A percentile compares a stretch with the other conserved stretches of the same genome.
These are phyloP conservation scores for Arabidopsis lyrata DNA, from an alignment of 441 rosid species.

Conservation along the genomic window DNA sequence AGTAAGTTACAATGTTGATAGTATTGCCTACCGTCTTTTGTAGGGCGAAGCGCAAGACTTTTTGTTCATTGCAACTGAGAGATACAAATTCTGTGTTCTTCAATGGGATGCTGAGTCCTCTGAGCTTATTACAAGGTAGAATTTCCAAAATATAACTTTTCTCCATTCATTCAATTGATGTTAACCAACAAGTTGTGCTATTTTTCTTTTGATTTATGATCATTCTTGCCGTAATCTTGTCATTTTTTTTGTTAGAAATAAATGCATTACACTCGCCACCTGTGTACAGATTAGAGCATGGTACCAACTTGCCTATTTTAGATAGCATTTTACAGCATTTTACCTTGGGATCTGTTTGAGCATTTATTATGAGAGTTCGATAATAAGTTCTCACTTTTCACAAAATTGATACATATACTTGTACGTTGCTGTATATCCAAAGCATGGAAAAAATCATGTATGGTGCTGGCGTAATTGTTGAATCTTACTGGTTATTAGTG, in stretches of 20 bases:
- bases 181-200: slow-evolving; percentile 17
- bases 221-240: slow-evolving; percentile 3
- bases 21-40: slow-evolving; percentile 14
- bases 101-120: slow-evolving; percentile 94
- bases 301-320: background rate
- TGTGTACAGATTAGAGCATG: background rate
- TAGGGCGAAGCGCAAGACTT: slow-evolving; percentile 97
- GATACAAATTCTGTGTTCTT: slow-evolving; percentile 96
- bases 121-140: slow-evolving; percentile 89
- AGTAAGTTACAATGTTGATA: slow-evolving; percentile 24
- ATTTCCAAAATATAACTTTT: background rate
- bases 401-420: background rate
- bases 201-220: background rate
- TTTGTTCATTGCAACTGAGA: slow-evolving; percentile 91
- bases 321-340: background rate
- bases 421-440: slow-evolving; percentile 1
- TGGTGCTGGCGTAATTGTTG: slow-evolving; percentile 13
- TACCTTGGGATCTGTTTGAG: slow-evolving; percentile 4
- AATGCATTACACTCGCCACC: background rate
- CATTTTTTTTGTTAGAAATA: background rate
- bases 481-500: slow-evolving; percentile 5
- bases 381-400: background rate
- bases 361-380: background rate
- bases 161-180: slow-evolving; percentile 3
- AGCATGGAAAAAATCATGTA: background rate